A percentile compares a stretch with the other conserved stretches of the same genome.
phyloP scores from a whole-genome alignment of 768 basidiomycete species.

The Lactarius quietus region DNA sequence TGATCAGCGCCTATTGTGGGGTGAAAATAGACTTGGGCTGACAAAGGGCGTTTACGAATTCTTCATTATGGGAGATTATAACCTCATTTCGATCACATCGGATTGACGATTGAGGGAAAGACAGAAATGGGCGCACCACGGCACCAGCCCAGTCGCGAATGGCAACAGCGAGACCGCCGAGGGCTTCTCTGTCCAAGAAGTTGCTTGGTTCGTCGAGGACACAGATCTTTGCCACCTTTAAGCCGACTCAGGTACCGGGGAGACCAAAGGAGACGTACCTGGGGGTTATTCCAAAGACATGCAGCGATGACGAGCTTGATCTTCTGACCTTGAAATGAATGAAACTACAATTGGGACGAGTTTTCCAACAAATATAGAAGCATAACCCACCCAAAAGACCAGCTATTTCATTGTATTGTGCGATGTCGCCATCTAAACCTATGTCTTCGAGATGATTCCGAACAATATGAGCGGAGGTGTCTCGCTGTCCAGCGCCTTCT shows the following conservation, averaged over 20 bases:
- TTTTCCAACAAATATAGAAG: background rate
- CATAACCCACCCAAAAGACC: conserved; percentile 80
- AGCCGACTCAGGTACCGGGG: conserved; percentile 16
- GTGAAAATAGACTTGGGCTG: conserved; percentile 35
- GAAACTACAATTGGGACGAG: conserved; percentile 17
- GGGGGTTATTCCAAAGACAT: conserved; percentile 94
- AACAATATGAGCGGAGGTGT: conserved; percentile 76
- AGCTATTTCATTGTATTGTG: conserved; percentile 95
- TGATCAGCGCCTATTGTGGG: conserved; percentile 26
- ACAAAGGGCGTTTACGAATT: conserved; percentile 83
- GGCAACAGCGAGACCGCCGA: conserved; percentile 91
- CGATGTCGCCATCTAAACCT: conserved; percentile 95
- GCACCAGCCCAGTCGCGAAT: conserved; percentile 95
- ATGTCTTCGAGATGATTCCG: conserved; percentile 94
- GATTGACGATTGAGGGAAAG: conserved; percentile 27
- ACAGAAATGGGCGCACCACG: conserved; percentile 48
- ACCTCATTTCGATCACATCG: conserved; percentile 44
- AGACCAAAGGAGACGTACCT: conserved; percentile 44
- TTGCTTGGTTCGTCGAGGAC: conserved; percentile 91
- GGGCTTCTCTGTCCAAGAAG: conserved; percentile 94
- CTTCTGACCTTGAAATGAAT: conserved; percentile 65
- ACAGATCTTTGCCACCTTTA: conserved; percentile 47
- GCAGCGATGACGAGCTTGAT: conserved; percentile 95
- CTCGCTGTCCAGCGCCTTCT: conserved; percentile 90
- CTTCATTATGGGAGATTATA: conserved; percentile 95